Conservation (phyloP, 306 rosid species). For the Sicyos edulis region DNA sequence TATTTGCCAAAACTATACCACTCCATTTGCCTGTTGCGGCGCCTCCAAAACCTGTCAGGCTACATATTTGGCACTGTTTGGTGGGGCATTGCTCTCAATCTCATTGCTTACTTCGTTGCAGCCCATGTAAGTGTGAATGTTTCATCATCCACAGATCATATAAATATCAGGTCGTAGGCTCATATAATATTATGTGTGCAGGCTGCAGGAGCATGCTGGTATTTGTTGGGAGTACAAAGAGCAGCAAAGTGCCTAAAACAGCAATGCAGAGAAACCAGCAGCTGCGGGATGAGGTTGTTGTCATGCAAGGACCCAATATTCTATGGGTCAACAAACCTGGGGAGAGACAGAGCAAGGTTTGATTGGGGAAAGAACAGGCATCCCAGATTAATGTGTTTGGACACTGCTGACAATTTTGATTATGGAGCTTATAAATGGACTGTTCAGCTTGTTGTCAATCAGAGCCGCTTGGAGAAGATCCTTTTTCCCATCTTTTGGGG, state of each 20-base stretch:
- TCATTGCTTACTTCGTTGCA: constrained; percentile 90
- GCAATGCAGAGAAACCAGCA: constrained; percentile 43
- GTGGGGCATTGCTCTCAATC: constrained; percentile 96
- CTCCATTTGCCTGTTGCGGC: constrained; percentile 65
- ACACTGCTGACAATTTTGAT: constrained; percentile 41
- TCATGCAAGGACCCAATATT: constrained; percentile 60
- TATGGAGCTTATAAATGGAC: constrained; percentile 83
- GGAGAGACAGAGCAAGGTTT: constrained; percentile 44
- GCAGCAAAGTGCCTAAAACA: constrained; percentile 60
- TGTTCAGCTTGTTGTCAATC: constrained; percentile 72
- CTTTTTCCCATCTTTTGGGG: constrained; percentile 92
- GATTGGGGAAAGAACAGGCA: constrained; percentile 60
- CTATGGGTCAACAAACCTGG: constrained; percentile 41
- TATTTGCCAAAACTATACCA: constrained; percentile 87
- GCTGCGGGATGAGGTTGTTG: constrained; percentile 44
- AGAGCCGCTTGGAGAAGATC: constrained; percentile 69
- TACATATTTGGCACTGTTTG: constrained; percentile 84
- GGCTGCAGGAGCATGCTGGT: constrained; percentile 99
- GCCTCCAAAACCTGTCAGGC: constrained; percentile 75
- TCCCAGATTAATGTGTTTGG: constrained; percentile 62
- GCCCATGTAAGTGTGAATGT: constrained; percentile 53
- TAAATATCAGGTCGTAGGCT: too few species aligned
- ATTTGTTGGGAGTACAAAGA: constrained; percentile 79
- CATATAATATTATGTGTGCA: constrained; percentile 11
- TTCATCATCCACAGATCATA: too few species aligned